phyloP scores from a whole-genome alignment of 2,329 filamentous ascomycete species.

The Botrytis aclada region DNA sequence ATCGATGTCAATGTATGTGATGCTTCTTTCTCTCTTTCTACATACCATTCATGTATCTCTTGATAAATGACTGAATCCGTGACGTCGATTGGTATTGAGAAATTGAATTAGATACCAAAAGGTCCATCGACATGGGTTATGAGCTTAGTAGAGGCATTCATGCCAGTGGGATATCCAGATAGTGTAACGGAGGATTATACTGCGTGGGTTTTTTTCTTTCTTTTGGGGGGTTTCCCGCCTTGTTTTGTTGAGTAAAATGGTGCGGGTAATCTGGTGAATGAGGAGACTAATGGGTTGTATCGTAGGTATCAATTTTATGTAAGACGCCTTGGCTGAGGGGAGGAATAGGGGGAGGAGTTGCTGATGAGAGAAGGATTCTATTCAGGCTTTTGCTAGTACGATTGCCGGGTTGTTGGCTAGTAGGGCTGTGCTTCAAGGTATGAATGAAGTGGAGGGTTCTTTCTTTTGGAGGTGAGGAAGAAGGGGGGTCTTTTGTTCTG shows the following conservation, averaged over 20 bases:
- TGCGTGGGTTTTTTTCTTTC: slow-evolving; percentile 45
- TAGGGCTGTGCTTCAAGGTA: slow-evolving; percentile 64
- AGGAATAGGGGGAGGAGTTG: not conserved
- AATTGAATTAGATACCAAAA: slow-evolving; percentile 28
- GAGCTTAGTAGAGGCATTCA: slow-evolving; percentile 55
- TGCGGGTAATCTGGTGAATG: not conserved
- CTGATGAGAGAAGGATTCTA: slow-evolving; percentile 47
- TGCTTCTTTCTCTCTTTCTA: not conserved
- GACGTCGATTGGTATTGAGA: not conserved
- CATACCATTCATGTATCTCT: not conserved
- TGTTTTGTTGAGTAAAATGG: not conserved
- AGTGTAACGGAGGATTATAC: slow-evolving; percentile 70
- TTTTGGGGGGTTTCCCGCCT: not conserved
- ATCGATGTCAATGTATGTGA: slow-evolving; percentile 32
- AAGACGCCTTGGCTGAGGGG: slow-evolving; percentile 29
- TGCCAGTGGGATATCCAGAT: slow-evolving; percentile 66
- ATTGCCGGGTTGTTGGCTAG: slow-evolving; percentile 63
- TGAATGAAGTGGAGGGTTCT: slow-evolving; percentile 21
- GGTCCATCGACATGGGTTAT: slow-evolving; percentile 31
- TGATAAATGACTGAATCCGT: not conserved
- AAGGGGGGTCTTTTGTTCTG: not conserved
- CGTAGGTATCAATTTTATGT: slow-evolving; percentile 66
- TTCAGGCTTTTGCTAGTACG: slow-evolving; percentile 64
- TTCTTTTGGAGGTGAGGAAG: too few species aligned
- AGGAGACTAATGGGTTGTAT: slow-evolving; percentile 7